phyloP scores from a whole-genome alignment of 805 yeast species.

The Starmerella etchellsii region DNA sequence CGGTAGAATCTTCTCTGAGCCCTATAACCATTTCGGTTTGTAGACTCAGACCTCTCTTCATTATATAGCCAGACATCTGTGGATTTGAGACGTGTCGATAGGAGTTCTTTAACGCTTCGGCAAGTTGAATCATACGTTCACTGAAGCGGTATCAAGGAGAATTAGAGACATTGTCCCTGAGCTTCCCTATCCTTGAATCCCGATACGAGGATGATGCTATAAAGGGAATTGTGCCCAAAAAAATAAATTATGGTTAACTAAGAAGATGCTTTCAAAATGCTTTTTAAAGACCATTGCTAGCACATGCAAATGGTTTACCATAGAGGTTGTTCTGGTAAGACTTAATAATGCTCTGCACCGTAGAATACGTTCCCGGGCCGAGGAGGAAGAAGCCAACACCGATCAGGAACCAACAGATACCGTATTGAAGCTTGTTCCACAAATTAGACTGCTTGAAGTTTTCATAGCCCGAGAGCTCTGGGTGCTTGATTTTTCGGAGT shows the following conservation, averaged over 20 bases:
- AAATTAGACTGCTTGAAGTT: constrained; percentile 24
- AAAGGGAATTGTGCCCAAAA: not conserved
- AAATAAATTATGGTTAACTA: not conserved
- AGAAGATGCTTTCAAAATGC: too few relatives aligned
- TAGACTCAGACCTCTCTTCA: too few relatives aligned
- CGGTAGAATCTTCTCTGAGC: too few relatives aligned
- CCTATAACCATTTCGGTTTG: too few relatives aligned
- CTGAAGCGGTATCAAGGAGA: too few relatives aligned
- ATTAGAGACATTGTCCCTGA: too few relatives aligned
- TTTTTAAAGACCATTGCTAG: constrained; percentile 31
- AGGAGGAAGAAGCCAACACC: constrained; percentile 40
- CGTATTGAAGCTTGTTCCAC: constrained; percentile 30
- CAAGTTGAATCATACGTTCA: too few relatives aligned
- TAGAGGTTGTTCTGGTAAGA: constrained; percentile 38
- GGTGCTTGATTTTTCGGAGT: constrained; percentile 23
- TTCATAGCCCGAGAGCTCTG: constrained; percentile 24
- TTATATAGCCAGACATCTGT: too few relatives aligned
- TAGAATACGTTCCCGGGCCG: constrained; percentile 49
- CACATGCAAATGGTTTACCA: constrained; percentile 43
- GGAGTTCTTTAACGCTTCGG: too few relatives aligned
- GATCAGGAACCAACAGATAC: constrained; percentile 31
- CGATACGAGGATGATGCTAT: too few relatives aligned
- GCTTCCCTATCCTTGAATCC: too few relatives aligned
- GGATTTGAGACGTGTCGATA: too few relatives aligned
- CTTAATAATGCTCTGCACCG: constrained; percentile 39